Evolutionary conservation across 805 yeast species (phyloP), one percentile per base, ranked within the genome.

Genomic region (Sungouiella blattae): DNA sequence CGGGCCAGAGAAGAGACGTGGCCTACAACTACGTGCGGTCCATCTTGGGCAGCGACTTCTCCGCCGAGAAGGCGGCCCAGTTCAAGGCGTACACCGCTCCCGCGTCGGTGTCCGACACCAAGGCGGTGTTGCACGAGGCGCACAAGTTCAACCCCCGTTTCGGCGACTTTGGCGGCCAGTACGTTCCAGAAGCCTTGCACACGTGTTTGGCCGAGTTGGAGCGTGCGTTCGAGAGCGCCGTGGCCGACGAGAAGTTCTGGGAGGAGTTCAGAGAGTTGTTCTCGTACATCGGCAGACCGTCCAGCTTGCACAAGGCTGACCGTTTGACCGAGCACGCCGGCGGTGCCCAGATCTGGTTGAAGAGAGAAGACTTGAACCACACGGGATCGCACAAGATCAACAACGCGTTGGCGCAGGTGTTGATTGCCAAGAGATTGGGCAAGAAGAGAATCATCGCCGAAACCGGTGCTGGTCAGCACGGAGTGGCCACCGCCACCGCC

Each of bases 111-210:
- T 66, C 57, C 32, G 68, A 64, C 33, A 62, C 69, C 28, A 47
- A 55, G 11, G 60, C 67, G 11, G 47, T 63, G 6, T 64, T 68
- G 23, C 69, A 69, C 39, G 93, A 83, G 58, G 41, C 45, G 4
- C 93, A 84, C 55, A 75, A 77, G 43, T 84, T 75, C 57, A 75
- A 79, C 47, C 83, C 91, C 38, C 73, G 83, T 44, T 91, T 91
- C 52, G 99, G 98, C 54, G 88, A 80, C 32, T 94, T 87, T 57
- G 99, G 99, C 59, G 99, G 99, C 41, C 98, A 93, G 68, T 93
- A 87, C 57, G 98, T 93, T 26, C 99, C 99, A 26, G 99, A 93
- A 69, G 87, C 95, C 15, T 69, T 93, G 54, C 91, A 89, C 64
- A 77, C 95, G 28, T 91, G 98, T 69, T 73, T 93, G 50, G 76